Conservation (phyloP, 352 stramenopile genomes). For the Halophytophthora polymorphica region DNA sequence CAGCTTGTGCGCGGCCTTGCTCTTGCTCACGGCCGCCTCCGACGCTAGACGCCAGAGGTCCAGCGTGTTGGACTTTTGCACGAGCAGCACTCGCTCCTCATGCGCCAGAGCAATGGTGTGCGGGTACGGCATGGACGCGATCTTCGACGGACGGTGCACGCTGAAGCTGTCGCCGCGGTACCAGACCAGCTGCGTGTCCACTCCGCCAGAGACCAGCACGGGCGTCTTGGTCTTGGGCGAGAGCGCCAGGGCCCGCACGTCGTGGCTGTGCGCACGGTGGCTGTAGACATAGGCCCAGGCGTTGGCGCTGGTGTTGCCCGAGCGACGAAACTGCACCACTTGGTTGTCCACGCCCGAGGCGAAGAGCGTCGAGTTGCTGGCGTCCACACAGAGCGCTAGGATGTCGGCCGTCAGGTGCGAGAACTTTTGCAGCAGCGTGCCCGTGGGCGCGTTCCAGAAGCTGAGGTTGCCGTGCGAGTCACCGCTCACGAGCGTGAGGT, state of each 20-base stretch:
- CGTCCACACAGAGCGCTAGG: conserved; percentile 79
- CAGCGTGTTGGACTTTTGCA: conserved; percentile 68
- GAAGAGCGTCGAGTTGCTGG: conserved; percentile 88
- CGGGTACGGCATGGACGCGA: conserved; percentile 86
- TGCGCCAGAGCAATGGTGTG: conserved; percentile 61
- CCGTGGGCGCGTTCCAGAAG: conserved; percentile 91
- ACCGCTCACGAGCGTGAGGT: conserved; percentile 90
- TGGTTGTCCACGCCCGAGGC: conserved; percentile 92
- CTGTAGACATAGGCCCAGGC: conserved; percentile 84
- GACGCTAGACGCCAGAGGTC: conserved; percentile 71
- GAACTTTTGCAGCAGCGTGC: conserved; percentile 91
- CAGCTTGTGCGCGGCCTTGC: conserved; percentile 58
- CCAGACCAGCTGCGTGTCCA: conserved; percentile 94
- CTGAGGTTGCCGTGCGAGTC: conserved; percentile 92
- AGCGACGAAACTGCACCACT: conserved; percentile 82
- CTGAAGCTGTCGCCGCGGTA: conserved; percentile 86
- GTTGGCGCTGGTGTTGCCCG: conserved; percentile 31
- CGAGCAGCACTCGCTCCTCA: conserved; percentile 69
- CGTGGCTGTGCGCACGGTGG: conserved; percentile 89
- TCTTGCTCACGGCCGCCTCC: conserved; percentile 19
- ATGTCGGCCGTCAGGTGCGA: conserved; percentile 91
- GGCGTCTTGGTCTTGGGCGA: conserved; percentile 37
- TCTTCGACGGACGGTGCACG: conserved; percentile 80
- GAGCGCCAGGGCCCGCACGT: conserved; percentile 85
- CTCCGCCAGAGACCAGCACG: conserved; percentile 88